These are phyloP conservation scores for Batrachochytrium dendrobatidis DNA, from an alignment of 371 early-diverging fungal genomes.

Conservation along the genomic window DNA sequence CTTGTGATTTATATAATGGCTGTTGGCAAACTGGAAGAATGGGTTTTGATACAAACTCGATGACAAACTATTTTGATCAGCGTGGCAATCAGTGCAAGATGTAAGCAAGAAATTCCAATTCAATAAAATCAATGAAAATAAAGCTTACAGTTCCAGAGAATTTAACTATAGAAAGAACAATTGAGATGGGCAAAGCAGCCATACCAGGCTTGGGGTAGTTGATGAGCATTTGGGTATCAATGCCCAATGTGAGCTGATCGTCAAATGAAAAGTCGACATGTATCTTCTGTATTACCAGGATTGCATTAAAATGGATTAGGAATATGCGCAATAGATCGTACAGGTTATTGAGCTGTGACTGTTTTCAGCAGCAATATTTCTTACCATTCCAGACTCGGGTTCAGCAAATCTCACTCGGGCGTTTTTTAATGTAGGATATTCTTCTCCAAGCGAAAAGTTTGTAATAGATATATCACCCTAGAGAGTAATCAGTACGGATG, in stretches of 20 bases:
- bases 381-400: slow-evolving; percentile 7
- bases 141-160: slow-evolving; percentile 76
- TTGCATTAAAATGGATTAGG: slow-evolving; percentile 5
- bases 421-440: slow-evolving; percentile 72
- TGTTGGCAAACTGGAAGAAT: too few species aligned
- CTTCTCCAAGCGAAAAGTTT: slow-evolving; percentile 80
- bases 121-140: neutral
- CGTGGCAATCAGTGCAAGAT: neutral
- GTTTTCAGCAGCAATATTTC: slow-evolving; percentile 1
- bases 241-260: slow-evolving; percentile 39
- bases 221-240: slow-evolving; percentile 66
- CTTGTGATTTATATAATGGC: too few species aligned
- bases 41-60: neutral
- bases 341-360: too few species aligned
- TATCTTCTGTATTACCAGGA: slow-evolving; percentile 38
- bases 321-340: slow-evolving; percentile 9
- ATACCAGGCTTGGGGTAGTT: slow-evolving; percentile 83
- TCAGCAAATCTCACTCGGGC: slow-evolving; percentile 65
- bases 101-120: neutral
- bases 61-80: neutral
- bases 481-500: neutral
- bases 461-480: slow-evolving; percentile 83
- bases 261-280: slow-evolving; percentile 75
- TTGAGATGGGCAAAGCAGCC: slow-evolving; percentile 84
- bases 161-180: slow-evolving; percentile 70